A percentile compares a stretch with the other conserved stretches of the same genome.
Evolutionary conservation across 2,329 filamentous ascomycete genomes (phyloP).

Genomic region (Leptographium flavum): DNA sequence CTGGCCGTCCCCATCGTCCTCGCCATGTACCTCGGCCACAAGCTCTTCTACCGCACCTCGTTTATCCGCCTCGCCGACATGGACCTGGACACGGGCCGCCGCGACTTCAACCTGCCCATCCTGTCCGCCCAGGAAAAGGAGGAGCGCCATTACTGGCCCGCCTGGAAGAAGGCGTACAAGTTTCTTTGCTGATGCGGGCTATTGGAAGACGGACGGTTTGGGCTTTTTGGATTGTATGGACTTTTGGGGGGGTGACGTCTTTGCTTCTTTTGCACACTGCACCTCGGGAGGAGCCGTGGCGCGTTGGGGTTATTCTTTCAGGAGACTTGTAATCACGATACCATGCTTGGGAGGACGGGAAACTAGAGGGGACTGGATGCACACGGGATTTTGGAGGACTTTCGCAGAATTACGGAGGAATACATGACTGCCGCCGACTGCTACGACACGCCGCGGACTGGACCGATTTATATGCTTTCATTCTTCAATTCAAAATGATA

Average conservation of each 20-base stretch:
- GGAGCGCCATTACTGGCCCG: conserved; percentile 57
- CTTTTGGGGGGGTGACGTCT: not conserved
- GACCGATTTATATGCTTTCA: too few species aligned
- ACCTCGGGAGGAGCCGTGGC: not conserved
- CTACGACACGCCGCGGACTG: too few species aligned
- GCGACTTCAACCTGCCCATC: conserved; percentile 70
- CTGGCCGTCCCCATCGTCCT: conserved; percentile 56
- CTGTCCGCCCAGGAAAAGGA: conserved; percentile 67
- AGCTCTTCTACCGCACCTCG: conserved; percentile 56
- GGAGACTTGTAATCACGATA: not conserved
- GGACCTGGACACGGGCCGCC: conserved; percentile 73
- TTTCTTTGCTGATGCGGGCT: conserved; percentile 52
- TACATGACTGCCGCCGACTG: too few species aligned
- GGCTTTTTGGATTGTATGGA: not conserved
- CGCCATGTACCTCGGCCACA: conserved; percentile 58
- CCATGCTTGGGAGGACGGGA: not conserved
- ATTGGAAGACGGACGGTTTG: too few species aligned
- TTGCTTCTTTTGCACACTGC: not conserved
- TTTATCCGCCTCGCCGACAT: conserved; percentile 59
- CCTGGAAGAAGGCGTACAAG: conserved; percentile 65
- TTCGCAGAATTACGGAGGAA: not conserved
- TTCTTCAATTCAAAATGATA: not conserved
- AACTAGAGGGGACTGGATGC: not conserved
- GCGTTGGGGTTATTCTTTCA: not conserved
- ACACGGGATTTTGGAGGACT: not conserved